phyloP scores from a whole-genome alignment of 306 rosid genomes.

The Hylodesmum podocarpum region DNA sequence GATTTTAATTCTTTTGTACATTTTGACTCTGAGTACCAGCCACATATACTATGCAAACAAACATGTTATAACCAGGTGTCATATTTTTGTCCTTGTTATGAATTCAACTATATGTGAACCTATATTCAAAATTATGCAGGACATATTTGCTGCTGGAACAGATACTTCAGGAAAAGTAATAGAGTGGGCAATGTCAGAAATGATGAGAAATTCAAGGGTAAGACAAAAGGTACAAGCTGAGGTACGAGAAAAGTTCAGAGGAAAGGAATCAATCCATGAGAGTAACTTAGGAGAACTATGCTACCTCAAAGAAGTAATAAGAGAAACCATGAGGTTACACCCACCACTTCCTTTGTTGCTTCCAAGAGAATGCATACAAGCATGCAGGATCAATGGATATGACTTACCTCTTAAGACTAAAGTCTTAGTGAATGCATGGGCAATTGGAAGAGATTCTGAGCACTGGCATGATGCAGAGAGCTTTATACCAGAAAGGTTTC shows the following conservation, averaged over 20 bases:
- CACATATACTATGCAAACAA: not conserved
- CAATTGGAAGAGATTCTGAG: slow-evolving; percentile 36
- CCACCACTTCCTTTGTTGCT: slow-evolving; percentile 32
- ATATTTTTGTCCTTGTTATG: not conserved
- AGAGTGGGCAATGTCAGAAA: slow-evolving; percentile 35
- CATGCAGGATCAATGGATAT: slow-evolving; percentile 23
- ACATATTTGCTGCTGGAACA: slow-evolving; percentile 30
- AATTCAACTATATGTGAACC: not conserved
- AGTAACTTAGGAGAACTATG: not conserved
- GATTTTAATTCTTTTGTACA: not conserved
- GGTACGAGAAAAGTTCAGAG: slow-evolving; percentile 3
- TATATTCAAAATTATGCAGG: not conserved
- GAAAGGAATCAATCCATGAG: slow-evolving; percentile 1
- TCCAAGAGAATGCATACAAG: slow-evolving; percentile 31
- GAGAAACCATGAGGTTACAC: slow-evolving; percentile 39
- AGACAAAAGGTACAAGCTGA: slow-evolving; percentile 29
- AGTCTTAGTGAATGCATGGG: slow-evolving; percentile 32
- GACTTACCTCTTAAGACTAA: slow-evolving; percentile 23
- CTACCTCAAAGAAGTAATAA: slow-evolving; percentile 27
- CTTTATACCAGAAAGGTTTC: slow-evolving; percentile 39
- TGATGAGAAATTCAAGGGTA: slow-evolving; percentile 32
- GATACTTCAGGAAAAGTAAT: slow-evolving; percentile 25
- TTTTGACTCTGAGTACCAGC: not conserved
- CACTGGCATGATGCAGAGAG: slow-evolving; percentile 34
- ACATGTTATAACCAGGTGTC: not conserved